phyloP scores from a whole-genome alignment of 768 basidiomycete genomes.

The Coprinopsis strossmayeri region DNA sequence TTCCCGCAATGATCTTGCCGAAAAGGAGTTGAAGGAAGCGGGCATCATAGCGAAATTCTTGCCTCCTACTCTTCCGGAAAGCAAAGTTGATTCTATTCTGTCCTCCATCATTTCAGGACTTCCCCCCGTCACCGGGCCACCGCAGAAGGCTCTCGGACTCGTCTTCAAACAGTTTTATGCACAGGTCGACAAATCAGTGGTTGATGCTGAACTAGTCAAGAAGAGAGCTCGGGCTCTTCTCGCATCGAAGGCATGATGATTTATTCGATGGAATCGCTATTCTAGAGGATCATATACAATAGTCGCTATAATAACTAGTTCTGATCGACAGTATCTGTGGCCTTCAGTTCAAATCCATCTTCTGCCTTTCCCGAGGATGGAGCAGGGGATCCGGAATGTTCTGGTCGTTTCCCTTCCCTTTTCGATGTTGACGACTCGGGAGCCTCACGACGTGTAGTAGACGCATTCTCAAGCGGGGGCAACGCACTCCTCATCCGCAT shows the following conservation, averaged over 20 bases:
- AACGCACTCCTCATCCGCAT: slow-evolving; percentile 69
- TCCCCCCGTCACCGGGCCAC: slow-evolving; percentile 18
- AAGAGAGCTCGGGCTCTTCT: slow-evolving; percentile 33
- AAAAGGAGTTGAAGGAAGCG: slow-evolving; percentile 55
- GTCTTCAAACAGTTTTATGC: slow-evolving; percentile 62
- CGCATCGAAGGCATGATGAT: slow-evolving; percentile 4
- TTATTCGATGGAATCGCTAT: slow-evolving; percentile 4
- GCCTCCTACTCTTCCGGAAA: slow-evolving; percentile 52
- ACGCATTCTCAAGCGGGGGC: slow-evolving; percentile 22
- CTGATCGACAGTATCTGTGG: background rate
- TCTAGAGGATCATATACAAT: too few species aligned
- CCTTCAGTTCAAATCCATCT: background rate
- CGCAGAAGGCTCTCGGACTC: slow-evolving; percentile 34
- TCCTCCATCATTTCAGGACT: slow-evolving; percentile 30
- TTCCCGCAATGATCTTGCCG: slow-evolving; percentile 58
- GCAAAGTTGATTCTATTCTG: slow-evolving; percentile 49
- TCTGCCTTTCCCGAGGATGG: background rate
- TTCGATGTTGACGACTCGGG: background rate
- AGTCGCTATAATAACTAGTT: background rate
- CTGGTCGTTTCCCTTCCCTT: slow-evolving; percentile 7
- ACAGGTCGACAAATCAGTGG: slow-evolving; percentile 50
- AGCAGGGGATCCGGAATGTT: background rate
- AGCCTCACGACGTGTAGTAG: background rate
- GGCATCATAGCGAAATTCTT: slow-evolving; percentile 46
- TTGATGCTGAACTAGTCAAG: slow-evolving; percentile 54